phyloP scores from a whole-genome alignment of 2,329 filamentous ascomycete genomes.

The Thelonectria discophora region DNA sequence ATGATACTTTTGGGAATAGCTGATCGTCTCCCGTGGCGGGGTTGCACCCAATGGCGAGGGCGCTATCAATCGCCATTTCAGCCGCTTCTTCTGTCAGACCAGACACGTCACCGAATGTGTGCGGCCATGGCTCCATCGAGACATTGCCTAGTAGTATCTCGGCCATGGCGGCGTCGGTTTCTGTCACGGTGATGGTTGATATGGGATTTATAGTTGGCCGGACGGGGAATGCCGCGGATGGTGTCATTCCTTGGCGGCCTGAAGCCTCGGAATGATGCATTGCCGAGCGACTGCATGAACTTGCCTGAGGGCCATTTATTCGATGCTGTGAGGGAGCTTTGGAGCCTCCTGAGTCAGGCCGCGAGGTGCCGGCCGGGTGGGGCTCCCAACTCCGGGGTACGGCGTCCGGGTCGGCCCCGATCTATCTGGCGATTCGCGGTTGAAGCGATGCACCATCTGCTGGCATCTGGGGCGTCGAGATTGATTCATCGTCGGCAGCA shows the following conservation, averaged over 20 bases:
- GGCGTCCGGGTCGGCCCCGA: not conserved
- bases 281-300: not conserved
- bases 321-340: no score
- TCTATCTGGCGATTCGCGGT: not conserved
- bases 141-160: not conserved
- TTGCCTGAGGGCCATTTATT: not conserved
- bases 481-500: no score
- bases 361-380: not conserved
- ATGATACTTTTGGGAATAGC: constrained; percentile 14
- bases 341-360: not conserved
- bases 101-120: not conserved
- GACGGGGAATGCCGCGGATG: not conserved
- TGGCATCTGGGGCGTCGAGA: no score
- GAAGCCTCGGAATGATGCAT: not conserved
- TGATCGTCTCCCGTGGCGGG: constrained; percentile 18
- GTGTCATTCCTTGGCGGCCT: not conserved
- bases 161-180: not conserved
- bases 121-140: not conserved
- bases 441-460: not conserved
- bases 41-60: constrained; percentile 17
- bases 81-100: constrained; percentile 17
- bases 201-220: not conserved
- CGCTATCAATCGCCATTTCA: constrained; percentile 25
- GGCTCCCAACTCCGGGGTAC: not conserved
- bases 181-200: not conserved